These are phyloP conservation scores for Fusarium sulawesiense DNA, from an alignment of 2,329 filamentous ascomycete species.

Conservation along the genomic window DNA sequence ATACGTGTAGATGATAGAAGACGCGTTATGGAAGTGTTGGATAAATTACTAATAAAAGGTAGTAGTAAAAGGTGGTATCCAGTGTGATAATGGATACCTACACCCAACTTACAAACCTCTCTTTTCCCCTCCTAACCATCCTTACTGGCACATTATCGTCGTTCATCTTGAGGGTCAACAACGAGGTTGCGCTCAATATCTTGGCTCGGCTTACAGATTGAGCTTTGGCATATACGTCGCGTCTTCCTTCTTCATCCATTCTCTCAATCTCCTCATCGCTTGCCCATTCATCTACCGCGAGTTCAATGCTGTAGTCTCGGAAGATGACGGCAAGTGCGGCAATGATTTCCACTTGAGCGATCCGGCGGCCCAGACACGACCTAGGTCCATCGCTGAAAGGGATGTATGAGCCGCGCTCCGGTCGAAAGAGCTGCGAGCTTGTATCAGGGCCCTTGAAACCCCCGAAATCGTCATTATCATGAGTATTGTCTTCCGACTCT, in stretches of 20 bases:
- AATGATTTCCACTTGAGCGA: constrained; percentile 70
- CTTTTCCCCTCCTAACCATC: constrained; percentile 75
- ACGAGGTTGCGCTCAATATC: constrained; percentile 66
- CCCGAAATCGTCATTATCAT: constrained; percentile 64
- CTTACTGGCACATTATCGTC: constrained; percentile 72
- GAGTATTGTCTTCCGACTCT: constrained; percentile 15
- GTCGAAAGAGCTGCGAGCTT: constrained; percentile 70
- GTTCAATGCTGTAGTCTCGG: constrained; percentile 73
- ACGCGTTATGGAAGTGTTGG: background rate
- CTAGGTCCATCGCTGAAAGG: constrained; percentile 70
- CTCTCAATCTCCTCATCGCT: constrained; percentile 63
- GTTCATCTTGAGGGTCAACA: constrained; percentile 79
- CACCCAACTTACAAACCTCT: constrained; percentile 68
- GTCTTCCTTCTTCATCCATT: constrained; percentile 61
- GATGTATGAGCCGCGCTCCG: constrained; percentile 65
- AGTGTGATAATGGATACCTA: background rate
- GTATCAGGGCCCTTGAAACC: constrained; percentile 71
- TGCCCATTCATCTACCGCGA: constrained; percentile 72
- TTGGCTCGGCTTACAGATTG: constrained; percentile 64
- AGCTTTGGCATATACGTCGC: constrained; percentile 70
- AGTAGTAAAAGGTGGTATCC: too few relatives aligned
- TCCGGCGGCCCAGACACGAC: constrained; percentile 67
- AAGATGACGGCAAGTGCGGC: constrained; percentile 66
- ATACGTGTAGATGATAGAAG: background rate
- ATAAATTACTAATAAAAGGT: background rate